Percentiles rank a stretch among this genome's conserved stretches.
Evolutionary conservation across 2,329 filamentous ascomycete genomes (phyloP).

Genomic region (Diaporthe humulicola): DNA sequence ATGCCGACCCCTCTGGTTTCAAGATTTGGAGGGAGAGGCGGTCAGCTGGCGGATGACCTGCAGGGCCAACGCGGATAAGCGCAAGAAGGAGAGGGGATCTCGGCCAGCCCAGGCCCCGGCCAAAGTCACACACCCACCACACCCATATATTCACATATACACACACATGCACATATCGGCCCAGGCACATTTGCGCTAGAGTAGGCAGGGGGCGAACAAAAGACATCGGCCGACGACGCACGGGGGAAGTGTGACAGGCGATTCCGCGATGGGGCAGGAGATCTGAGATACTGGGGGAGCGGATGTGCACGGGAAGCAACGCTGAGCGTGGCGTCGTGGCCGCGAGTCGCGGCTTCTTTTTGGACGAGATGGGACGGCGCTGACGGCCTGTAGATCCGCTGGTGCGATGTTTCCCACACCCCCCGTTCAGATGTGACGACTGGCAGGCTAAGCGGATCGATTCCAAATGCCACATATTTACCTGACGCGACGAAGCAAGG

Average conservation of each 20-base stretch:
- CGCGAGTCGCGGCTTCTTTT: constrained; percentile 12
- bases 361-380: constrained; percentile 10
- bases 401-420: constrained; percentile 4
- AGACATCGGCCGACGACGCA: constrained; percentile 16
- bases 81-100: background rate
- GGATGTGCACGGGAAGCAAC: constrained; percentile 21
- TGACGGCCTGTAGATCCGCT: constrained; percentile 12
- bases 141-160: background rate
- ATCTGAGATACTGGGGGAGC: constrained; percentile 2
- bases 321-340: constrained; percentile 11
- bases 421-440: background rate
- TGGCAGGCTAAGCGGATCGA: background rate
- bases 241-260: background rate
- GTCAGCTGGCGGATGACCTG: constrained; percentile 16
- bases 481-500: background rate
- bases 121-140: background rate
- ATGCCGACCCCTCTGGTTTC: constrained; percentile 25
- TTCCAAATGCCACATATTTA: background rate
- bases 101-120: constrained; percentile 14
- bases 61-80: constrained; percentile 1
- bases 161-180: background rate
- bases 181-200: background rate
- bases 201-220: background rate
- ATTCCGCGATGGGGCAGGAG: constrained; percentile 1
- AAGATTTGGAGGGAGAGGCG: constrained; percentile 11